Conservation (phyloP, 164 flowering plant species). For the Magnolia kwangsiensis region DNA sequence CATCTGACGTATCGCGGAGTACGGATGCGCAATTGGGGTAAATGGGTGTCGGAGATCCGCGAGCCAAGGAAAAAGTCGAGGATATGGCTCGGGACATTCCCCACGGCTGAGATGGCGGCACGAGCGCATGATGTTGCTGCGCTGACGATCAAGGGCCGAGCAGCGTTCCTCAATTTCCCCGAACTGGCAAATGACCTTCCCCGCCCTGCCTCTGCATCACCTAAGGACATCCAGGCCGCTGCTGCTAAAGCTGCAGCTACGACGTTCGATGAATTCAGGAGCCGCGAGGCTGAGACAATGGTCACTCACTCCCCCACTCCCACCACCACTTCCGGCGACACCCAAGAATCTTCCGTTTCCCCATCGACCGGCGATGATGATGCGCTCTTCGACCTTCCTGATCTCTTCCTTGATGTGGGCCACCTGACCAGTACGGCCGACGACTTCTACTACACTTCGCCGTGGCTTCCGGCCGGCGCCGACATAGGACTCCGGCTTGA, state of each 20-base stretch:
- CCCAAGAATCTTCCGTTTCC: slow-evolving; percentile 12
- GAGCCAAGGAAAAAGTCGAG: slow-evolving; percentile 53
- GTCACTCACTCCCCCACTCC: not conserved
- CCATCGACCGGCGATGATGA: slow-evolving; percentile 15
- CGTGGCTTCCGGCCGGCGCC: slow-evolving; percentile 10
- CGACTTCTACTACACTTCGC: slow-evolving; percentile 8
- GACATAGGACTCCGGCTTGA: slow-evolving; percentile 13
- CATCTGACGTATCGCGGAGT: slow-evolving; percentile 32
- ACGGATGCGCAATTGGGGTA: slow-evolving; percentile 33
- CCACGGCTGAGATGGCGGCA: slow-evolving; percentile 57
- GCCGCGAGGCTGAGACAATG: not conserved
- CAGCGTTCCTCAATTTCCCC: slow-evolving; percentile 45
- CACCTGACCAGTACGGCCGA: slow-evolving; percentile 2
- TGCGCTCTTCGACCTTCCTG: slow-evolving; percentile 27
- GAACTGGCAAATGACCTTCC: slow-evolving; percentile 39
- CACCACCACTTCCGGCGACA: slow-evolving; percentile 4
- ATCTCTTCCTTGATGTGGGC: slow-evolving; percentile 16
- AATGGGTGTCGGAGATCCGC: slow-evolving; percentile 53
- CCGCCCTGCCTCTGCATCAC: slow-evolving; percentile 31
- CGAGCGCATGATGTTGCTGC: slow-evolving; percentile 59
- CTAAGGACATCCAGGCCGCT: slow-evolving; percentile 39
- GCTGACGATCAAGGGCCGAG: slow-evolving; percentile 38
- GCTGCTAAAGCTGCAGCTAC: slow-evolving; percentile 27
- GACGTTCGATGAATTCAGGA: not conserved
- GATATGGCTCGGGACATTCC: slow-evolving; percentile 54